Evolutionary conservation across 2,329 filamentous ascomycete genomes (phyloP).

Genomic region (Ploettnerulaceae sp.): DNA sequence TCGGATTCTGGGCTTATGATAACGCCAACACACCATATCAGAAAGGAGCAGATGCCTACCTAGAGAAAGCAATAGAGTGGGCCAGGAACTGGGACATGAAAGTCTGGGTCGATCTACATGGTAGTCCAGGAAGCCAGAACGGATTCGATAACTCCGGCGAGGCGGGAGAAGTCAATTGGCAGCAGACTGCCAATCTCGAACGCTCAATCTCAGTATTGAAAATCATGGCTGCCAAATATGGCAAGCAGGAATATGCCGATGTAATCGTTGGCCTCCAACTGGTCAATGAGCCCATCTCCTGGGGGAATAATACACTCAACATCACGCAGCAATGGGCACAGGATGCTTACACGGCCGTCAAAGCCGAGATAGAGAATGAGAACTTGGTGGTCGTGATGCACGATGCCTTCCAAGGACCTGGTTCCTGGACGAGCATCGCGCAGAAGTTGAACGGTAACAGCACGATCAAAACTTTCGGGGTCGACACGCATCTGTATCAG

Average conservation of each 20-base stretch:
- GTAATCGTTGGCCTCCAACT: constrained; percentile 39
- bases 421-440: constrained; percentile 33
- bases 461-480: constrained; percentile 34
- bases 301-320: constrained; percentile 34
- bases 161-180: constrained; percentile 40
- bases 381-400: constrained; percentile 38
- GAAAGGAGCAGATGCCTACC: constrained; percentile 44
- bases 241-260: constrained; percentile 35
- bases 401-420: constrained; percentile 35
- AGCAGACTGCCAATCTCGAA: constrained; percentile 34
- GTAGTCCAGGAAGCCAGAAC: constrained; percentile 51
- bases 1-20: constrained; percentile 55
- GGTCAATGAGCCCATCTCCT: constrained; percentile 39
- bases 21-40: constrained; percentile 46
- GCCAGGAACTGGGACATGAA: constrained; percentile 45
- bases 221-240: constrained; percentile 39
- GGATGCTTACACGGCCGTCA: constrained; percentile 35
- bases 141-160: constrained; percentile 58
- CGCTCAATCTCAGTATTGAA: constrained; percentile 36
- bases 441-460: constrained; percentile 12
- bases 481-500: constrained; percentile 41
- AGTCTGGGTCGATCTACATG: constrained; percentile 53
- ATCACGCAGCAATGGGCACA: constrained; percentile 35
- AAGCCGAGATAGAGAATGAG: constrained; percentile 30
- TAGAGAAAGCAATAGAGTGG: constrained; percentile 52